Evolutionary conservation across 768 basidiomycete species (phyloP).

Genomic region (Russula vinacea): DNA sequence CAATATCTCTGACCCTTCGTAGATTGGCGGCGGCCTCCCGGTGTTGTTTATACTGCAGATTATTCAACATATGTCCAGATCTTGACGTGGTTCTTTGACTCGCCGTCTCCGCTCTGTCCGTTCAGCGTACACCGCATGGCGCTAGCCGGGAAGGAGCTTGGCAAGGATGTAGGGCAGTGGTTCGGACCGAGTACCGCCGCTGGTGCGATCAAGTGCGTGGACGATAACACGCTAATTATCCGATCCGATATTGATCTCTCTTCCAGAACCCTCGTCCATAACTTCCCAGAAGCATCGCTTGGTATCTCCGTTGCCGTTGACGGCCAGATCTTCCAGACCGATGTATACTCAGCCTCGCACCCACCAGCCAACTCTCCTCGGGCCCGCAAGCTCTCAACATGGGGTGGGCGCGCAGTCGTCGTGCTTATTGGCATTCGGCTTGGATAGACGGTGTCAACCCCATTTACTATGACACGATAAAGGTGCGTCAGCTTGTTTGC

Average conservation of each 20-base stretch:
- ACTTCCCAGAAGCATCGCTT: conserved; percentile 76
- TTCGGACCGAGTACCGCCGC: conserved; percentile 98
- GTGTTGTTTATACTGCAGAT: conserved; percentile 54
- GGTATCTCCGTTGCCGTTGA: conserved; percentile 83
- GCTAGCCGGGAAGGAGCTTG: conserved; percentile 87
- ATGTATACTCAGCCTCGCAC: conserved; percentile 77
- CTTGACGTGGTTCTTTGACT: conserved; percentile 92
- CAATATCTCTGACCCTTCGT: conserved; percentile 10
- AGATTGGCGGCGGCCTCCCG: conserved; percentile 85
- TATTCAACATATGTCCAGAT: conserved; percentile 90
- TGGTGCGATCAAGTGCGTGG: conserved; percentile 79
- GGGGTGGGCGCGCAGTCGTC: conserved; percentile 85
- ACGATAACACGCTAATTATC: not conserved
- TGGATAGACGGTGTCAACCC: conserved; percentile 94
- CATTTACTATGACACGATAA: conserved; percentile 85
- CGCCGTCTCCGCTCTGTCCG: conserved; percentile 76
- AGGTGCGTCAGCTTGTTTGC: conserved; percentile 43
- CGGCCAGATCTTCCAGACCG: conserved; percentile 75
- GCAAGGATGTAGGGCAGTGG: conserved; percentile 96
- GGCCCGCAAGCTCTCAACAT: conserved; percentile 38
- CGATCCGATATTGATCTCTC: not conserved
- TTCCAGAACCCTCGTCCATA: conserved; percentile 65
- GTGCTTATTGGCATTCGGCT: conserved; percentile 83
- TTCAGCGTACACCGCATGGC: conserved; percentile 98
- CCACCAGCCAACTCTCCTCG: conserved; percentile 35